Base-by-base conservation (phyloP, 805 yeast species). In the Ogataea pignaliae region DNA sequence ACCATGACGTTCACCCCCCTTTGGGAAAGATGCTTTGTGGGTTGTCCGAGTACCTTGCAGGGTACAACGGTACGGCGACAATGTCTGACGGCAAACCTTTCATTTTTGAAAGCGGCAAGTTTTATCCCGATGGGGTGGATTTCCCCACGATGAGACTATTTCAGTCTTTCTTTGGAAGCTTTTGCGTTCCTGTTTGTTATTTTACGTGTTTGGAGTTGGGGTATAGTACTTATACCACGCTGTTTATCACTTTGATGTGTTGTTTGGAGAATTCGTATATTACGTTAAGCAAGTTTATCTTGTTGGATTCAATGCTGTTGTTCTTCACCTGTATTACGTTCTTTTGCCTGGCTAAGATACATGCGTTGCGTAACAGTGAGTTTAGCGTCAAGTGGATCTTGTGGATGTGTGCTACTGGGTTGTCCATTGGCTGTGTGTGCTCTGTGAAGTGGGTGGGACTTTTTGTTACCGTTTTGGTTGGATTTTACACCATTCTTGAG, bases 1-100 rank as follows among this genome's bases (percentile, higher is more conserved):
- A 86, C 57, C 88, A 81, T 55, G 95, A 86, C 66, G 95, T 86
- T 29, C 95, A 86, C 59, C 95, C 95, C 16, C 95, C 95, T 1
- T 71, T 86, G 54, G 95, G 93, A 10, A 86, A 86, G 57, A 79
- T 86, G 83, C 68, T 86, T 40, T 81, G 85, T 47, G 95, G 88
- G 2, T 68, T 86, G 5, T 81, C 88, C 14, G 95, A 89, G 26
- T 84, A 78, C 59, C 59, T 86, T 47, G 90, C 91, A 15, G 43
- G 43, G 15, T 41, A 26, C 10, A 41, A 41, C 21, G 43, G 43
- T 4, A 36, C 39, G 14, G 29, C 14, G 14, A 15, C 32, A 2
- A 31, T 31, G 21, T 29, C 32, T 3, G 29, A 28, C 14, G 43
- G 36, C n/a, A 18, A 29, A 8, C 48, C 34, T 6, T 86, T 82